A percentile compares a stretch with the other conserved stretches of the same genome.
Evolutionary conservation across 345 rosid species (phyloP).

Genomic region (Lagerstroemia speciosa): DNA sequence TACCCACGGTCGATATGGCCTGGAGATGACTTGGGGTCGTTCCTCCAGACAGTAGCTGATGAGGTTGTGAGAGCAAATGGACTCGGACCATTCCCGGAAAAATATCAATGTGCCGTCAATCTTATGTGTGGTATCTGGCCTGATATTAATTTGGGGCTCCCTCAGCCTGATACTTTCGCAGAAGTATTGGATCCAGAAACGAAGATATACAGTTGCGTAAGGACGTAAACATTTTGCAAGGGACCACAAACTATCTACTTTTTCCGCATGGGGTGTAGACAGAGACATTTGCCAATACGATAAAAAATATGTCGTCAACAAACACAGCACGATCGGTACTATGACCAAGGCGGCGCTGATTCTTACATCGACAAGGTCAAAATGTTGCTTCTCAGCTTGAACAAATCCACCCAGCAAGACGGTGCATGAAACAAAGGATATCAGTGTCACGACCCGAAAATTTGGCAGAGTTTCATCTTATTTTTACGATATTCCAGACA

Average conservation of each 20-base stretch:
- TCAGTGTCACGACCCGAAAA: too few species aligned
- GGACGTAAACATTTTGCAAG: too few species aligned
- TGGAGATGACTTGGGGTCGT: conserved; percentile 19
- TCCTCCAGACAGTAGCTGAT: conserved; percentile 33
- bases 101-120: conserved; percentile 21
- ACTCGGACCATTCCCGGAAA: conserved; percentile 47
- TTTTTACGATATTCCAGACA: too few species aligned
- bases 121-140: neutral
- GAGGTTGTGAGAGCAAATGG: conserved; percentile 41
- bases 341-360: conserved; percentile 41
- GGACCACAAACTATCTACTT: too few species aligned
- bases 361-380: conserved; percentile 28
- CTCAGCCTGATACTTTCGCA: too few species aligned
- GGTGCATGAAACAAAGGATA: too few species aligned
- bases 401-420: conserved; percentile 19
- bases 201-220: too few species aligned
- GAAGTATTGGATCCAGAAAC: too few species aligned
- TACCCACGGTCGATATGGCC: neutral
- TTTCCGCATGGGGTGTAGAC: conserved; percentile 36
- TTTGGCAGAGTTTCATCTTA: too few species aligned
- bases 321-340: conserved; percentile 41
- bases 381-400: conserved; percentile 20
- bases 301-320: too few species aligned
- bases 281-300: too few species aligned
- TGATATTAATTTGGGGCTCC: neutral